Evolutionary conservation across 1,139 yeast genomes (phyloP).

Genomic region (Saccharomyces hybrid): DNA sequence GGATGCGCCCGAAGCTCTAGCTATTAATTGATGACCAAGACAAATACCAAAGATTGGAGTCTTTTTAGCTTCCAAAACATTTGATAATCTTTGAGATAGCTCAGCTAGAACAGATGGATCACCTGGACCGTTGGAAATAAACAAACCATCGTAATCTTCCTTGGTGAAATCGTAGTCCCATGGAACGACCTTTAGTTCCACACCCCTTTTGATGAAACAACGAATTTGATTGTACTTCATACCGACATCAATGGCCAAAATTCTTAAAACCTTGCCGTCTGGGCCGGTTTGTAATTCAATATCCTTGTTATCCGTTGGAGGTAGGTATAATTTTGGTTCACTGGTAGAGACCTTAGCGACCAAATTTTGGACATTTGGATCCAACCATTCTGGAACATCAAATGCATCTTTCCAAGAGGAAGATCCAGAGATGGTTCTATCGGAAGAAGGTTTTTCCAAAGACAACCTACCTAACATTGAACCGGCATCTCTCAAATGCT

Average conservation of each 20-base stretch:
- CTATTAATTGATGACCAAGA: conserved; percentile 95
- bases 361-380: conserved; percentile 85
- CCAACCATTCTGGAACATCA: conserved; percentile 79
- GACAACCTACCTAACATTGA: conserved; percentile 83
- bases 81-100: conserved; percentile 40
- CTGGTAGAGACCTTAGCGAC: conserved; percentile 83
- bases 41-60: conserved; percentile 95
- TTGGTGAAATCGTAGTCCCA: conserved; percentile 81
- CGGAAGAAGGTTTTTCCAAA: conserved; percentile 45
- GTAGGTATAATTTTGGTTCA: conserved; percentile 60
- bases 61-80: conserved; percentile 53
- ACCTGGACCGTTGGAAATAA: conserved; percentile 98
- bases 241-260: conserved; percentile 93
- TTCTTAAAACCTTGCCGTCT: conserved; percentile 70
- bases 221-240: conserved; percentile 96
- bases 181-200: conserved; percentile 91
- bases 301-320: conserved; percentile 48
- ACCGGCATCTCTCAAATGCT: conserved; percentile 85
- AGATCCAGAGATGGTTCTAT: conserved; percentile 37
- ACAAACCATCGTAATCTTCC: conserved; percentile 87
- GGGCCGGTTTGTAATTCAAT: conserved; percentile 43
- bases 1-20: conserved; percentile 91
- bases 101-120: conserved; percentile 80
- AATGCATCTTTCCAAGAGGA: conserved; percentile 56
- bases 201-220: conserved; percentile 93